phyloP scores from a whole-genome alignment of 23 red algal species.

The Gracilaria domingensis region DNA sequence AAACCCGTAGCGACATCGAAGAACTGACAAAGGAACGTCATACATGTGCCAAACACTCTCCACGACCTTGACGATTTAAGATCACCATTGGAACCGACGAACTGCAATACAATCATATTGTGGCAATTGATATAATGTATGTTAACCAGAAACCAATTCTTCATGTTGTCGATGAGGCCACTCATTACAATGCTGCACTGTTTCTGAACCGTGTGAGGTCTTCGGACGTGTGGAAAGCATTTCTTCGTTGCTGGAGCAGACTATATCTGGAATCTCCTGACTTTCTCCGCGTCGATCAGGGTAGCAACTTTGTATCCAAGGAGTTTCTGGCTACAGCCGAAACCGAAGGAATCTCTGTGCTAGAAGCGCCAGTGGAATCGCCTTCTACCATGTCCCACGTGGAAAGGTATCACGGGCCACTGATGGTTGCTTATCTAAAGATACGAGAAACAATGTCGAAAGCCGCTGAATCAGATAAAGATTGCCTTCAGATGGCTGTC shows the following conservation, averaged over 20 bases:
- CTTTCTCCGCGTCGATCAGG: constrained; percentile 12
- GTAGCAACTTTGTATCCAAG: not conserved
- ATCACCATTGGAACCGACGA: too few relatives aligned
- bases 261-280: constrained; percentile 35
- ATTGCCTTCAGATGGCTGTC: constrained; percentile 31
- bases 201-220: too few relatives aligned
- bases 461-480: not conserved
- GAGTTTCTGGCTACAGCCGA: not conserved
- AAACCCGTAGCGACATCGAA: too few relatives aligned
- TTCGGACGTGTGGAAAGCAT: constrained; percentile 16
- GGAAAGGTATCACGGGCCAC: constrained; percentile 28
- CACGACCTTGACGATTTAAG: too few relatives aligned
- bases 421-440: not conserved
- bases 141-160: too few relatives aligned
- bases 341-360: not conserved
- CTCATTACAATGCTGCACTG: too few relatives aligned
- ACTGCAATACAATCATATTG: too few relatives aligned
- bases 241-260: not conserved
- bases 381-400: not conserved
- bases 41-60: too few relatives aligned
- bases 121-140: not conserved
- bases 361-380: not conserved
- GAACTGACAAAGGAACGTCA: too few relatives aligned
- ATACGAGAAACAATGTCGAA: not conserved
- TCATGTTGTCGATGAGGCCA: too few relatives aligned